Evolutionary conservation across 2,329 filamentous ascomycete species (phyloP).

Genomic region (Colletotrichum sp.): DNA sequence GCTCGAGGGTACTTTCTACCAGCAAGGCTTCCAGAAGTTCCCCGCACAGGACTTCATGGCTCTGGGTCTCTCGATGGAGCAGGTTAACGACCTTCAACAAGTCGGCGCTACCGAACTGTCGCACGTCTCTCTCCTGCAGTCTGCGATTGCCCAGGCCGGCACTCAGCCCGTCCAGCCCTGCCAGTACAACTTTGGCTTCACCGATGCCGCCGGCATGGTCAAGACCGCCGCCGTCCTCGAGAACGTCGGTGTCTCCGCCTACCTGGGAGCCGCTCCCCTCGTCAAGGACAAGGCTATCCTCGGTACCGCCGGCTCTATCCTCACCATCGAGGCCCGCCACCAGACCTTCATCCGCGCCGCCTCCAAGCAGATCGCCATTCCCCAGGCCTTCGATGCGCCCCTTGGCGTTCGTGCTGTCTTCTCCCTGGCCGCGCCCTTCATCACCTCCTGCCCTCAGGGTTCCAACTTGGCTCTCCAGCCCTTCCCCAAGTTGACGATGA

Average conservation of each 20-base stretch:
- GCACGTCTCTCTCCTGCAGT: conserved; percentile 65
- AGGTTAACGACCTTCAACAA: conserved; percentile 52
- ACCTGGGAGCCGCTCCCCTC: conserved; percentile 73
- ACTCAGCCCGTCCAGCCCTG: conserved; percentile 71
- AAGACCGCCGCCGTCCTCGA: conserved; percentile 74
- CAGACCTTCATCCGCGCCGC: conserved; percentile 74
- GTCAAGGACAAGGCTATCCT: conserved; percentile 66
- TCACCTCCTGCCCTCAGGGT: conserved; percentile 70
- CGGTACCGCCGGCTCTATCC: conserved; percentile 70
- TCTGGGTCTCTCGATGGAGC: conserved; percentile 59
- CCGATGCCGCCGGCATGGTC: conserved; percentile 70
- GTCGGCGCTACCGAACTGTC: conserved; percentile 28
- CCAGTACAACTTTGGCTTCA: conserved; percentile 75
- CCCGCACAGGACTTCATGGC: conserved; percentile 67
- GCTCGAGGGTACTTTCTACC: conserved; percentile 77
- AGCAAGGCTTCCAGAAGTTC: conserved; percentile 72
- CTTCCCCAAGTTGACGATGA: conserved; percentile 62
- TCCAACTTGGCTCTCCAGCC: conserved; percentile 68
- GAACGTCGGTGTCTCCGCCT: conserved; percentile 76
- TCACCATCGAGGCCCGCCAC: conserved; percentile 76
- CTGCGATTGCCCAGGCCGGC: conserved; percentile 65
- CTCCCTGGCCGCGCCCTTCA: conserved; percentile 76
- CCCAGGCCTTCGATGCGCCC: conserved; percentile 73
- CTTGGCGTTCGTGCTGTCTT: conserved; percentile 74
- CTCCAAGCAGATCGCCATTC: conserved; percentile 62